Conservation (phyloP, 2,329 filamentous ascomycete species). For the Pseudogymnoascus sp. region DNA sequence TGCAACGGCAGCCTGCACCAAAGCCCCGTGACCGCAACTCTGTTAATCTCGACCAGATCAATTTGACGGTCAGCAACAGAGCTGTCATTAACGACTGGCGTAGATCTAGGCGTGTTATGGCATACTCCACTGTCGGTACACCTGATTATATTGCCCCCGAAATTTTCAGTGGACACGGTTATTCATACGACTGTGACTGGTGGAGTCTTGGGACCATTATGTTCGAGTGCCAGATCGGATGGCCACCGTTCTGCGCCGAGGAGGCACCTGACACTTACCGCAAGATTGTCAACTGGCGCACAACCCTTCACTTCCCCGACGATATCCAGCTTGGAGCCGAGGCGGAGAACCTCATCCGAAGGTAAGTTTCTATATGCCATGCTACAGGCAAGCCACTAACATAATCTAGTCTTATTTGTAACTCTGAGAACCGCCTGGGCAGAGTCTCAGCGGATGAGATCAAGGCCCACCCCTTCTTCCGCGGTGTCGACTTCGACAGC, state of each 20-base stretch:
- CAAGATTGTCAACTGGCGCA: constrained; percentile 98
- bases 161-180: constrained; percentile 94
- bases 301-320: constrained; percentile 92
- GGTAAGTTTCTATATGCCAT: constrained; percentile 47
- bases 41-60: constrained; percentile 95
- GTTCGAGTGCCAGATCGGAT: constrained; percentile 98
- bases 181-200: constrained; percentile 97
- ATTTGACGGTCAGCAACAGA: constrained; percentile 94
- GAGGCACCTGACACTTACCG: constrained; percentile 96
- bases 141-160: constrained; percentile 98
- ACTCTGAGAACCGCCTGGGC: constrained; percentile 86
- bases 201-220: constrained; percentile 99
- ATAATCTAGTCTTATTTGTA: constrained; percentile 72
- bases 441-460: constrained; percentile 83
- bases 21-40: constrained; percentile 79
- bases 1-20: constrained; percentile 75
- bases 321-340: constrained; percentile 84
- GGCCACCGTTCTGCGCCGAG: constrained; percentile 98
- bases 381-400: background rate
- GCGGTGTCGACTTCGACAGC: constrained; percentile 89
- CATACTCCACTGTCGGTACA: constrained; percentile 96
- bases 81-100: constrained; percentile 98
- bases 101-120: constrained; percentile 89
- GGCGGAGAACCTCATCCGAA: constrained; percentile 86
- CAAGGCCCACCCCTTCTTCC: constrained; percentile 93